A percentile compares a stretch with the other conserved stretches of the same genome.
Evolutionary conservation across 495 filamentous ascomycete species (phyloP).

Genomic region (Neurospora tetrasperma): DNA sequence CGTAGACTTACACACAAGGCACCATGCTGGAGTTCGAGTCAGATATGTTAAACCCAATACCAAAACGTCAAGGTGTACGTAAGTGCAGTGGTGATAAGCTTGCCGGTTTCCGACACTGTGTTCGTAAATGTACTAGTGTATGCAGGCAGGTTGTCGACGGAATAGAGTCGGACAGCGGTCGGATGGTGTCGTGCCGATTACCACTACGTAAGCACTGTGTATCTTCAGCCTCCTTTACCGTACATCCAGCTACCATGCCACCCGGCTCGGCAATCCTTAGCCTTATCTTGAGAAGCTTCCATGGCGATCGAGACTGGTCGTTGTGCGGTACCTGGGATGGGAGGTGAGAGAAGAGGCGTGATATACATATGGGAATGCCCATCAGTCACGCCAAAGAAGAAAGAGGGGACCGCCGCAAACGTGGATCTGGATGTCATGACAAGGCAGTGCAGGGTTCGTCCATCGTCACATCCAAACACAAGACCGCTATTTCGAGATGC

Average conservation of each 20-base stretch:
- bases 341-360: neutral
- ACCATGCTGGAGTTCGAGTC: neutral
- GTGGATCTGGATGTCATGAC: neutral
- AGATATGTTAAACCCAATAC: neutral
- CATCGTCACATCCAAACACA: neutral
- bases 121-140: neutral
- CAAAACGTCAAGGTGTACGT: neutral
- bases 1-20: too few species aligned
- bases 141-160: neutral
- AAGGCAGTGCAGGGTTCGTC: neutral
- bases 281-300: neutral
- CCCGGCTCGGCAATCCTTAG: neutral
- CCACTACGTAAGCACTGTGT: neutral
- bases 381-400: neutral
- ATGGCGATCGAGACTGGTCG: neutral
- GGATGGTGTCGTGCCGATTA: neutral
- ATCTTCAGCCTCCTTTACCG: neutral
- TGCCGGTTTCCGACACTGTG: neutral
- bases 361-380: neutral
- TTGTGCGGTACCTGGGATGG: neutral
- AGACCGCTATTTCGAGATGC: neutral
- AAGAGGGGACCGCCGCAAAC: neutral
- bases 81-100: neutral
- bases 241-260: neutral
- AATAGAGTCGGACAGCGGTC: neutral